Evolutionary conservation across 768 basidiomycete genomes (phyloP).

Genomic region (Calocybe cyanea): DNA sequence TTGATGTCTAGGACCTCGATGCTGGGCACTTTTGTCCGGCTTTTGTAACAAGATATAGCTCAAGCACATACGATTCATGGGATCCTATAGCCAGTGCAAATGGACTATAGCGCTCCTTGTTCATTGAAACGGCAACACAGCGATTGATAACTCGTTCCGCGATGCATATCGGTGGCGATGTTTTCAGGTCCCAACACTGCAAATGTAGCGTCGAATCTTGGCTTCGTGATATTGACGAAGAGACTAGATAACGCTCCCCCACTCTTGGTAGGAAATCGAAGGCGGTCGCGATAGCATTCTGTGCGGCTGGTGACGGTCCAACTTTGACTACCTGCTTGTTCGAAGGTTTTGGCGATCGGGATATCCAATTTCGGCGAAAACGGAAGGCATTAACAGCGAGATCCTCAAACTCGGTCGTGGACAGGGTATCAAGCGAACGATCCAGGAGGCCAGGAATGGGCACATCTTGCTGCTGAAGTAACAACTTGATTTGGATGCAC

Average conservation of each 20-base stretch:
- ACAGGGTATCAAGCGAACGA: slow-evolving; percentile 29
- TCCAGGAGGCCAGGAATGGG: slow-evolving; percentile 42
- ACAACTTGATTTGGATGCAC: slow-evolving; percentile 37
- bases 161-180: slow-evolving; percentile 32
- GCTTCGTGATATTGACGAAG: slow-evolving; percentile 28
- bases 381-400: slow-evolving; percentile 34
- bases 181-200: slow-evolving; percentile 55
- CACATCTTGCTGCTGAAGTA: slow-evolving; percentile 38
- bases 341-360: slow-evolving; percentile 29
- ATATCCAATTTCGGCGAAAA: slow-evolving; percentile 49
- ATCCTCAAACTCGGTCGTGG: slow-evolving; percentile 41
- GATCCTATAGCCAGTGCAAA: slow-evolving; percentile 41
- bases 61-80: slow-evolving; percentile 27
- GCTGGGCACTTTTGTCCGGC: slow-evolving; percentile 19
- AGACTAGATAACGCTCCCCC: slow-evolving; percentile 44
- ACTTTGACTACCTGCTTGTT: slow-evolving; percentile 20
- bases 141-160: slow-evolving; percentile 32
- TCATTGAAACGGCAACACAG: slow-evolving; percentile 38
- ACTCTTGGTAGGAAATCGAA: slow-evolving; percentile 44
- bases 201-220: slow-evolving; percentile 28
- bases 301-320: slow-evolving; percentile 16
- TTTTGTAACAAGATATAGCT: neutral
- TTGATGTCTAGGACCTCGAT: slow-evolving; percentile 41
- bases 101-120: slow-evolving; percentile 29
- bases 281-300: slow-evolving; percentile 32